Evolutionary conservation across 2,329 filamentous ascomycete genomes (phyloP).

Genomic region (Penicillium sp.): DNA sequence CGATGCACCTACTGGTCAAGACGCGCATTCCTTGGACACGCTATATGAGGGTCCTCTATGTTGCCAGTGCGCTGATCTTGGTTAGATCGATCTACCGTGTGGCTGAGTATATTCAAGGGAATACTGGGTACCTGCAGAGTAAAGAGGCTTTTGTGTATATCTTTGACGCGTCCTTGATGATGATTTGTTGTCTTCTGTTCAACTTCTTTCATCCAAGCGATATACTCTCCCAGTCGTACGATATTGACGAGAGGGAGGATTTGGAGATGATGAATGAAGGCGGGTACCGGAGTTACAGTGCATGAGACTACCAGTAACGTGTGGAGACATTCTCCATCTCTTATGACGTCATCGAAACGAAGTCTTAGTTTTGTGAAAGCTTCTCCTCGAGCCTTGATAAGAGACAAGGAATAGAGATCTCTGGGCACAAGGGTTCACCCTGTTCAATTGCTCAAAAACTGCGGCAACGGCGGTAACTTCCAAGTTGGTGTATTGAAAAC

Average conservation of each 20-base stretch:
- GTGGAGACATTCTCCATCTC: not conserved
- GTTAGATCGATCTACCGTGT: constrained; percentile 19
- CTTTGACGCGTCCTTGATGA: constrained; percentile 17
- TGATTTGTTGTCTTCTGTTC: constrained; percentile 14
- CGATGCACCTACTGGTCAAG: not conserved
- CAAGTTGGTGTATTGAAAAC: not conserved
- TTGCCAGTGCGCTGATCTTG: constrained; percentile 13
- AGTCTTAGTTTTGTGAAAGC: not conserved
- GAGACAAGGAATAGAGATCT: not conserved
- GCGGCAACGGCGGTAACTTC: not conserved
- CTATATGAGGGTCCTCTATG: constrained; percentile 16
- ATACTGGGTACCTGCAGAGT: constrained; percentile 12
- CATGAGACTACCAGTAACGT: not conserved
- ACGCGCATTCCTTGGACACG: constrained; percentile 9
- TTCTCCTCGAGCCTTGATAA: not conserved
- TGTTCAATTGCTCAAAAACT: not conserved
- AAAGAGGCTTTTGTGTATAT: constrained; percentile 16
- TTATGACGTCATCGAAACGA: not conserved
- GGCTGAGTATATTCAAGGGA: constrained; percentile 18
- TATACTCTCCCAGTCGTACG: constrained; percentile 1
- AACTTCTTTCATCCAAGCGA: constrained; percentile 15
- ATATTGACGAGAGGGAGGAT: not conserved
- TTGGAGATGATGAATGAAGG: constrained; percentile 12
- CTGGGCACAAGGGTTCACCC: too few species aligned
- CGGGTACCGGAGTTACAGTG: not conserved